Evolutionary conservation across 495 filamentous ascomycete species (phyloP).

Genomic region (Neurospora sp.): DNA sequence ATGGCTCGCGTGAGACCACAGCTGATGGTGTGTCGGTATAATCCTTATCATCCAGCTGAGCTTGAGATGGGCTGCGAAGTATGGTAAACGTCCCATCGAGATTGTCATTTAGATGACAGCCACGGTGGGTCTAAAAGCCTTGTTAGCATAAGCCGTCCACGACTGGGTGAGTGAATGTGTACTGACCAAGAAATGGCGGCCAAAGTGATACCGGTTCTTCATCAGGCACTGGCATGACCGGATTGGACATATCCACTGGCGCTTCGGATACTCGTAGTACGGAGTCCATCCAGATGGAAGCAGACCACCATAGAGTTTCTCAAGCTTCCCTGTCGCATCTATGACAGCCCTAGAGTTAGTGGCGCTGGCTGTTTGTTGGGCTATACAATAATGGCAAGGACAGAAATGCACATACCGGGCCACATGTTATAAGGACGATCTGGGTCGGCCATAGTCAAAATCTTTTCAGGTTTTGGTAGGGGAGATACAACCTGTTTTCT

Average conservation of each 20-base stretch:
- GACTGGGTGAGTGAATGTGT: not conserved
- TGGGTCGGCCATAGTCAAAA: conserved; percentile 12
- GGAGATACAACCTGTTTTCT: not conserved
- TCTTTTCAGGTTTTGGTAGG: not conserved
- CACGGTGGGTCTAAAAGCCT: not conserved
- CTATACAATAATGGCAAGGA: not conserved
- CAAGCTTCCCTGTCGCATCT: conserved; percentile 6
- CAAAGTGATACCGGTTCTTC: not conserved
- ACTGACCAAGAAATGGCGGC: not conserved
- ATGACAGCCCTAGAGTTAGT: not conserved
- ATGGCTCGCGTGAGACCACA: not conserved
- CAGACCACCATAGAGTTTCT: conserved; percentile 5
- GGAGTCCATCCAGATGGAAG: conserved; percentile 12
- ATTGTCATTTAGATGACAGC: not conserved
- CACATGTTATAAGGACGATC: conserved; percentile 20
- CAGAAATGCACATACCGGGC: conserved; percentile 10
- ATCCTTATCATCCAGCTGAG: not conserved
- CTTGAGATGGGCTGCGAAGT: not conserved
- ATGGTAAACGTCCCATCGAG: not conserved
- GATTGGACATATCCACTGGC: not conserved
- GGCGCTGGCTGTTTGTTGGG: not conserved
- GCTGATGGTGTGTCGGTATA: not conserved
- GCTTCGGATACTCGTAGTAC: not conserved
- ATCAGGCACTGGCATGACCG: conserved; percentile 1
- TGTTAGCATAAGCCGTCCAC: not conserved